Conservation (phyloP, 139 green algal genomes). For the Eudorina sp. region DNA sequence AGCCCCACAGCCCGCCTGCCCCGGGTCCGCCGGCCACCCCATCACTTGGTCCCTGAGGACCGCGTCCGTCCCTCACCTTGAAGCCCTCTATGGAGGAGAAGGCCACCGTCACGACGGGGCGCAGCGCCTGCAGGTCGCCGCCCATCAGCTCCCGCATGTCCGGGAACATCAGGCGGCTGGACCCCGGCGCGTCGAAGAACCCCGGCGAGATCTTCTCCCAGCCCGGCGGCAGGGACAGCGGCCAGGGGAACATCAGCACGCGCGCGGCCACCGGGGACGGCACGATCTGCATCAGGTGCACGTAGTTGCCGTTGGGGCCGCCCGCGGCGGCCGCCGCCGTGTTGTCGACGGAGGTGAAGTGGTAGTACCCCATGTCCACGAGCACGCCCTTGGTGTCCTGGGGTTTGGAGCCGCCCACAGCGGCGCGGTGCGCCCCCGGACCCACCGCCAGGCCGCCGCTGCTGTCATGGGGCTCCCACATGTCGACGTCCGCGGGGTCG, state of each 20-base stretch:
- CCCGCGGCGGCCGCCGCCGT: not conserved
- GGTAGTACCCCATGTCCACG: conserved; percentile 64
- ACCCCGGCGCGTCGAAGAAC: conserved; percentile 69
- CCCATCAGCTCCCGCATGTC: conserved; percentile 58
- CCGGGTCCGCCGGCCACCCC: too few species aligned
- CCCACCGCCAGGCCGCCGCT: not conserved
- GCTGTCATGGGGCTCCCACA: conserved; percentile 51
- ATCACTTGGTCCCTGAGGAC: too few species aligned
- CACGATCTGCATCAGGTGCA: conserved; percentile 58
- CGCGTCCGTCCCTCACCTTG: conserved; percentile 42
- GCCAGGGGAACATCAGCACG: conserved; percentile 69
- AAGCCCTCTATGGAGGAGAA: conserved; percentile 61
- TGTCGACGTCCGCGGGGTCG: conserved; percentile 49
- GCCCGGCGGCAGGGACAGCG: conserved; percentile 39
- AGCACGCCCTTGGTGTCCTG: conserved; percentile 55
- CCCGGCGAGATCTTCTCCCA: conserved; percentile 67
- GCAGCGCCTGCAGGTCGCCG: not conserved
- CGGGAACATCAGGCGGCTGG: conserved; percentile 57
- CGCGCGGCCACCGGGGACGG: conserved; percentile 48
- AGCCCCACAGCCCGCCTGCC: too few species aligned
- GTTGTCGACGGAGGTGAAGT: conserved; percentile 41
- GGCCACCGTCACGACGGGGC: conserved; percentile 51
- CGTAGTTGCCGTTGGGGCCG: conserved; percentile 6
- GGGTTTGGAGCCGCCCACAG: not conserved
- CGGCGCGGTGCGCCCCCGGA: not conserved